A percentile compares a stretch with the other conserved stretches of the same genome.
Conservation (phyloP, 164 flowering plant genomes). For the Annona squamosa region DNA sequence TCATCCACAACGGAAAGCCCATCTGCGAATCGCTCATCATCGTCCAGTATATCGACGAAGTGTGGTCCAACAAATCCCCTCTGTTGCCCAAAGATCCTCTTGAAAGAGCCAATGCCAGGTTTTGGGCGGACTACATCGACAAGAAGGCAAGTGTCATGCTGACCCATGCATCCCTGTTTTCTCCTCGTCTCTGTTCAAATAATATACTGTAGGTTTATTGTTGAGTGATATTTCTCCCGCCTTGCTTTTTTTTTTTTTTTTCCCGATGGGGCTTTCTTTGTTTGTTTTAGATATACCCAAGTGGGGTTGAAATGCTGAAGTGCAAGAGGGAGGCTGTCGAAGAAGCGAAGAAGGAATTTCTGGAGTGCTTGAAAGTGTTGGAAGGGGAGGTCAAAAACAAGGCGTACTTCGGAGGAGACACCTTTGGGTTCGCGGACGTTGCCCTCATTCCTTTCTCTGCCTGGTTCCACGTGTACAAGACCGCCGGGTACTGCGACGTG, state of each 20-base stretch:
- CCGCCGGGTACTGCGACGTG: constrained; percentile 1
- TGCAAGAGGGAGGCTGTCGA: constrained; percentile 10
- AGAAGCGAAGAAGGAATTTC: constrained; percentile 8
- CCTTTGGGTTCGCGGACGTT: constrained; percentile 7
- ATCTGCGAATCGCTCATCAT: neutral
- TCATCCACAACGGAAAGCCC: too few species aligned
- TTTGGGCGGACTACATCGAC: constrained; percentile 18
- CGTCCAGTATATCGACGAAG: constrained; percentile 19
- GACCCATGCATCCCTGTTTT: neutral
- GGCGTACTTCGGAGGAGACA: constrained; percentile 11
- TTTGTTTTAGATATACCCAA: neutral
- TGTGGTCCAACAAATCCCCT: constrained; percentile 13
- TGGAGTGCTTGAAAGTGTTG: constrained; percentile 9
- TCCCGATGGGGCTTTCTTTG: neutral
- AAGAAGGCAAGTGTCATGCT: constrained; percentile 7
- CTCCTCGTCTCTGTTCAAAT: too few species aligned
- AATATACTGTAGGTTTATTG: neutral
- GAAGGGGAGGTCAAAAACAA: constrained; percentile 17
- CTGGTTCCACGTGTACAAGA: constrained; percentile 3
- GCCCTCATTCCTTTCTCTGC: neutral
- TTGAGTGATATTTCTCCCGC: neutral
- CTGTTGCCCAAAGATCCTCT: constrained; percentile 17
- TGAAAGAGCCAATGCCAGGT: constrained; percentile 13
- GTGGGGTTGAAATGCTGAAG: constrained; percentile 6
- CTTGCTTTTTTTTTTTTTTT: neutral